These are phyloP conservation scores for Exserohilum rostratum DNA, from an alignment of 2,329 filamentous ascomycete species.

Conservation along the genomic window DNA sequence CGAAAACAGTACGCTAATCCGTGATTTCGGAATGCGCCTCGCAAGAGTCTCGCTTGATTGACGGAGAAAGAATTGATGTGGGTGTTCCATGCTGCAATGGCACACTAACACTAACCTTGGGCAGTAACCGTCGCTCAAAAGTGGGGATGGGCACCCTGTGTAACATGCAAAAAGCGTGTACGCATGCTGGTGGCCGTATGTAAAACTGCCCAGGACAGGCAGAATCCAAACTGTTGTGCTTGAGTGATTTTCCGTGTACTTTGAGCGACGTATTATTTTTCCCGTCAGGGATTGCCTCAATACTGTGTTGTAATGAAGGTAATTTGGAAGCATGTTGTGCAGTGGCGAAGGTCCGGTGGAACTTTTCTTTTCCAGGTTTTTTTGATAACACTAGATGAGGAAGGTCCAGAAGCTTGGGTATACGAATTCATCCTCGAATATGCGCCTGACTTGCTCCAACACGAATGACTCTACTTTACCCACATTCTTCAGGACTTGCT, in stretches of 20 bases:
- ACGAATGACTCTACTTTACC: conserved; percentile 99
- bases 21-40: conserved; percentile 32
- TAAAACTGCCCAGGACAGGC: conserved; percentile 20
- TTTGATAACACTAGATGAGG: conserved; percentile 66
- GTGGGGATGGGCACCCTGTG: conserved; percentile 32
- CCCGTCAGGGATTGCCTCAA: conserved; percentile 7
- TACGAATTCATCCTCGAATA: conserved; percentile 98
- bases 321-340: background rate
- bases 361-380: background rate
- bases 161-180: conserved; percentile 33
- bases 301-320: background rate
- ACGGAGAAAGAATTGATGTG: conserved; percentile 27
- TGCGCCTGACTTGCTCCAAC: conserved; percentile 91
- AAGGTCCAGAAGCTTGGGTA: conserved; percentile 99
- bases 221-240: conserved; percentile 23
- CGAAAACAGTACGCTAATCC: conserved; percentile 33
- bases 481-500: conserved; percentile 96
- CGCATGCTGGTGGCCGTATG: conserved; percentile 40
- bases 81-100: conserved; percentile 28
- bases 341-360: background rate
- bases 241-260: conserved; percentile 2
- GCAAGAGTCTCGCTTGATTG: conserved; percentile 27
- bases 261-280: conserved; percentile 3
- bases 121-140: conserved; percentile 39
- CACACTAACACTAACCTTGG: conserved; percentile 36